A percentile compares a stretch with the other conserved stretches of the same genome.
phyloP scores from a whole-genome alignment of 306 rosid species.

The Castanea sativa region DNA sequence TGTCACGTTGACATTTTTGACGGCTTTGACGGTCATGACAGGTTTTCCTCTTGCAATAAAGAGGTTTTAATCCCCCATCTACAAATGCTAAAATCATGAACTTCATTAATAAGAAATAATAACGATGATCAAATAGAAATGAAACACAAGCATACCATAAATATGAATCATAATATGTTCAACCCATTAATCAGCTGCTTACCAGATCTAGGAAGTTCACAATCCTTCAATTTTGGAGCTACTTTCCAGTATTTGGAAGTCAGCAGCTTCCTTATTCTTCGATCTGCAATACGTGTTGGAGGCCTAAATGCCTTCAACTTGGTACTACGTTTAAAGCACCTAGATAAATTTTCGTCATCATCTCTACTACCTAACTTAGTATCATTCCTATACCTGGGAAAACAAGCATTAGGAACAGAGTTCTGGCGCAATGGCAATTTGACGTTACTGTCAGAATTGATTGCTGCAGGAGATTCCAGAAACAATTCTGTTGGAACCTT shows the following conservation, averaged over 20 bases:
- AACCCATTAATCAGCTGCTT: constrained; percentile 22
- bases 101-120: constrained; percentile 3
- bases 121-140: background rate
- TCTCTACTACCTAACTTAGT: constrained; percentile 72
- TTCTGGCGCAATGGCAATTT: constrained; percentile 43
- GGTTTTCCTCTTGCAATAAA: constrained; percentile 61
- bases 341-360: constrained; percentile 73
- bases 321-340: constrained; percentile 59
- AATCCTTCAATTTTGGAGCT: constrained; percentile 84
- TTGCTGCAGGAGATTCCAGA: constrained; percentile 40
- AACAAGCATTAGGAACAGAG: constrained; percentile 47
- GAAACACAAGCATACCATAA: background rate
- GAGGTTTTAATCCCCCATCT: constrained; percentile 47
- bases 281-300: constrained; percentile 46
- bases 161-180: constrained; percentile 3
- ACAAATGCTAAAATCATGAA: constrained; percentile 22
- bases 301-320: constrained; percentile 59
- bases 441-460: constrained; percentile 34
- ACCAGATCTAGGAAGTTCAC: constrained; percentile 65
- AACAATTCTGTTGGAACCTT: constrained; percentile 42
- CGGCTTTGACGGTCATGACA: constrained; percentile 44
- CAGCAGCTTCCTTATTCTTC: constrained; percentile 66
- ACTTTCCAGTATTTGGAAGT: constrained; percentile 75
- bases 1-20: constrained; percentile 49
- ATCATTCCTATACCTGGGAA: constrained; percentile 58